Conservation (phyloP, 805 yeast genomes). For the Schwanniomyces polymorphus region DNA sequence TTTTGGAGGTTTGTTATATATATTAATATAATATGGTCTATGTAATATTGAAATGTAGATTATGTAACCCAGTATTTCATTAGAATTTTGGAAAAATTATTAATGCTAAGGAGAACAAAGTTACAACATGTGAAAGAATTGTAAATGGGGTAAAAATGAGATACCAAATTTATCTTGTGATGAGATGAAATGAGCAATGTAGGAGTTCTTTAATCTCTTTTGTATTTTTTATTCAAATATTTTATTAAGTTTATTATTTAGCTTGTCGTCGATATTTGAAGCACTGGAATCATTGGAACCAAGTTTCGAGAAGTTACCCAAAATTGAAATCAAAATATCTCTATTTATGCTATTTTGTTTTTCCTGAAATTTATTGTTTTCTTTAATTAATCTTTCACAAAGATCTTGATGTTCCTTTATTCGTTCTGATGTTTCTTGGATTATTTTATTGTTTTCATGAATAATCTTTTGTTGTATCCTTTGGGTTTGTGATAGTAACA, state of each 20-base stretch:
- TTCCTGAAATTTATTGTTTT: constrained; percentile 9
- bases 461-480: constrained; percentile 2
- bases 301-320: neutral
- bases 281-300: neutral
- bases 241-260: constrained; percentile 2
- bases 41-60: too few relatives aligned
- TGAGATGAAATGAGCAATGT: too few relatives aligned
- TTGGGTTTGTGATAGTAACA: constrained; percentile 4
- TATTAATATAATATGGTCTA: neutral
- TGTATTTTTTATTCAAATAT: too few relatives aligned
- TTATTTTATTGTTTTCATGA: constrained; percentile 4
- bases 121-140: too few relatives aligned
- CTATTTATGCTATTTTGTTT: constrained; percentile 12
- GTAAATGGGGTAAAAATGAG: too few relatives aligned
- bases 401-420: constrained; percentile 3
- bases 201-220: too few relatives aligned
- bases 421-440: constrained; percentile 6
- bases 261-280: neutral
- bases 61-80: too few relatives aligned
- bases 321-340: constrained; percentile 7
- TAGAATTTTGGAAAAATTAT: too few relatives aligned
- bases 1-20: neutral
- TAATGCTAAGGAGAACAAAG: too few relatives aligned
- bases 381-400: constrained; percentile 6
- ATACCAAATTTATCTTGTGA: too few relatives aligned